phyloP scores from a whole-genome alignment of 1,139 yeast genomes.

The Pichia sp. region DNA sequence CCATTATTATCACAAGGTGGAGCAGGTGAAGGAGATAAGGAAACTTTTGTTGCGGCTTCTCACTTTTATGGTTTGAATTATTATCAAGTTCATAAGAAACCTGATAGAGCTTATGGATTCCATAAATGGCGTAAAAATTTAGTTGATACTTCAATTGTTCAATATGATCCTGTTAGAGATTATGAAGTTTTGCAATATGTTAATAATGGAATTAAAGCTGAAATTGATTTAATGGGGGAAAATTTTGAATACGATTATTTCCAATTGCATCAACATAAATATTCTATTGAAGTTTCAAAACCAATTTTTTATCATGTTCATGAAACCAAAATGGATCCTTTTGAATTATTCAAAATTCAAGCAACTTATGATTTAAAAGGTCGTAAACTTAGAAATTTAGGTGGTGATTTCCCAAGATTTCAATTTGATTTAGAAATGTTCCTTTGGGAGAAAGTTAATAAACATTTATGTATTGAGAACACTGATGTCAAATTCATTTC shows the following conservation, averaged over 20 bases:
- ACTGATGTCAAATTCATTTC: conserved; percentile 21
- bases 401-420: conserved; percentile 25
- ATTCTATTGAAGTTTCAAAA: conserved; percentile 22
- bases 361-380: conserved; percentile 16
- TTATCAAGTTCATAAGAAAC: conserved; percentile 42
- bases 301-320: conserved; percentile 36
- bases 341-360: conserved; percentile 18
- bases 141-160: conserved; percentile 36
- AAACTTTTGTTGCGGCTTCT: conserved; percentile 57
- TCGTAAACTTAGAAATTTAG: conserved; percentile 25
- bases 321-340: conserved; percentile 35
- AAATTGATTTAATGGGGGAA: conserved; percentile 12
- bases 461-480: conserved; percentile 23
- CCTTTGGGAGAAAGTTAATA: conserved; percentile 25
- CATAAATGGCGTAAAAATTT: conserved; percentile 20
- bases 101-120: conserved; percentile 26
- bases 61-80: conserved; percentile 42
- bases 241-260: conserved; percentile 22
- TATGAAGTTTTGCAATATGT: conserved; percentile 25
- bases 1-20: conserved; percentile 49
- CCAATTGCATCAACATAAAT: conserved; percentile 16
- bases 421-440: conserved; percentile 24
- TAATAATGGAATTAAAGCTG: conserved; percentile 18
- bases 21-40: conserved; percentile 58
- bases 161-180: conserved; percentile 37